phyloP scores from a whole-genome alignment of 2,329 filamentous ascomycete species.

The Apiospora kogelbergensis region DNA sequence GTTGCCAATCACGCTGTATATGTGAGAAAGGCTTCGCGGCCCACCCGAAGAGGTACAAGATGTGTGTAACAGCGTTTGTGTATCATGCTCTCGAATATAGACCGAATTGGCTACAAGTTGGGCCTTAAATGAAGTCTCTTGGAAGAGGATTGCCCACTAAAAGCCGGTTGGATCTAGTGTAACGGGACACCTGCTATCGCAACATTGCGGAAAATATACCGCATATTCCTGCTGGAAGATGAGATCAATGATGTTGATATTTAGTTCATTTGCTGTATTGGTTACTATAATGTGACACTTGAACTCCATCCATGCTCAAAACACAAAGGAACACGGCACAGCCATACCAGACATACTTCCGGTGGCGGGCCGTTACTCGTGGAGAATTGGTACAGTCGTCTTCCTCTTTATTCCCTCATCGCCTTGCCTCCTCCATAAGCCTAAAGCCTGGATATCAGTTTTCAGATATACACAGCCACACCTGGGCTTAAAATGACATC shows the following conservation, averaged over 20 bases:
- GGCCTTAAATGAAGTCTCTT: background rate
- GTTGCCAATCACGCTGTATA: background rate
- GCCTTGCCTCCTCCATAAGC: background rate
- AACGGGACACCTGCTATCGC: too few relatives aligned
- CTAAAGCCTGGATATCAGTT: background rate
- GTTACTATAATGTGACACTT: conserved; percentile 11
- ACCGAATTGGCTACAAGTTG: background rate
- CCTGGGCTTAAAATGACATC: conserved; percentile 62
- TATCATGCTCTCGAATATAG: background rate
- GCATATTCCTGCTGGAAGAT: background rate
- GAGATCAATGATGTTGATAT: background rate
- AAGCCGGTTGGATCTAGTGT: background rate
- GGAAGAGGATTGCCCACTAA: background rate
- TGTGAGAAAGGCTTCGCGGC: background rate
- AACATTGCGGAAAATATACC: too few relatives aligned
- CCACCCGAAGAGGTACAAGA: background rate
- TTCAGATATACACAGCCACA: background rate
- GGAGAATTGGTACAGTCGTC: conserved; percentile 17
- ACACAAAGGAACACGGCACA: conserved; percentile 18
- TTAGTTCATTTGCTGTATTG: conserved; percentile 8
- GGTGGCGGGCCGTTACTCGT: conserved; percentile 16
- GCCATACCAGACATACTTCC: conserved; percentile 14
- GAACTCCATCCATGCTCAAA: conserved; percentile 15
- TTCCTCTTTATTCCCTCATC: background rate
- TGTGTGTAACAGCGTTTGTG: too few relatives aligned